These are phyloP conservation scores for Rhododendron kiyosumense DNA, from an alignment of 148 eudicot genomes.

Conservation along the genomic window DNA sequence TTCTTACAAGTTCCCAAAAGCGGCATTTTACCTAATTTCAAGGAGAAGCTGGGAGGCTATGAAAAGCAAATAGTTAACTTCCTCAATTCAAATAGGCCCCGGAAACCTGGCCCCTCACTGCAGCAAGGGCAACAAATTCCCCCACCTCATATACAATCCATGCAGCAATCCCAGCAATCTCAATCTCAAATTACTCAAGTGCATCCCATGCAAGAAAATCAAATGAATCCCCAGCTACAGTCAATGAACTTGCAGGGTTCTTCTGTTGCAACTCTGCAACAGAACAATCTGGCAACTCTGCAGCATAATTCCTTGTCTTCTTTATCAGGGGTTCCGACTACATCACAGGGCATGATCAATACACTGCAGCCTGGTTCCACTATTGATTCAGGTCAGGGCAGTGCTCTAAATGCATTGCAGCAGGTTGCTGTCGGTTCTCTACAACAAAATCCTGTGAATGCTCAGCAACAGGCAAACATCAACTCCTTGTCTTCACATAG, in stretches of 20 bases:
- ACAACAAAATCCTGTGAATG: conserved; percentile 67
- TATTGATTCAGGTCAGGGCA: conserved; percentile 63
- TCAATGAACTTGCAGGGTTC: conserved; percentile 47
- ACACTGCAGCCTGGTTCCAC: conserved; percentile 48
- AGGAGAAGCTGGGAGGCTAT: conserved; percentile 51
- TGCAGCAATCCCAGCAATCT: conserved; percentile 63
- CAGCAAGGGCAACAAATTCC: conserved; percentile 61
- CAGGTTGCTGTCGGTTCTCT: conserved; percentile 57
- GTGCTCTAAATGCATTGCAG: conserved; percentile 52
- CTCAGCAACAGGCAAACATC: conserved; percentile 54
- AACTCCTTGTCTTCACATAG: conserved; percentile 52
- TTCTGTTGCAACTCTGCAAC: conserved; percentile 54
- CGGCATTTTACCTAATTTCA: conserved; percentile 37
- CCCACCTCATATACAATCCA: conserved; percentile 48
- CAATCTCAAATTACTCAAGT: conserved; percentile 65
- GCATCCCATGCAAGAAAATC: conserved; percentile 53
- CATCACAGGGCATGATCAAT: conserved; percentile 54
- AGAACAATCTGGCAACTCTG: conserved; percentile 43
- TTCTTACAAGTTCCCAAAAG: conserved; percentile 53
- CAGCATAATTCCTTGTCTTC: conserved; percentile 63
- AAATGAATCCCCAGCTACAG: conserved; percentile 54
- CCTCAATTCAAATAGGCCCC: conserved; percentile 55
- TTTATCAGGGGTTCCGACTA: conserved; percentile 43
- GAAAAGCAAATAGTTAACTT: conserved; percentile 74
- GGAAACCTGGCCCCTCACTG: conserved; percentile 48